Conservation (phyloP, 768 basidiomycete genomes). For the Leccinum variicolor region DNA sequence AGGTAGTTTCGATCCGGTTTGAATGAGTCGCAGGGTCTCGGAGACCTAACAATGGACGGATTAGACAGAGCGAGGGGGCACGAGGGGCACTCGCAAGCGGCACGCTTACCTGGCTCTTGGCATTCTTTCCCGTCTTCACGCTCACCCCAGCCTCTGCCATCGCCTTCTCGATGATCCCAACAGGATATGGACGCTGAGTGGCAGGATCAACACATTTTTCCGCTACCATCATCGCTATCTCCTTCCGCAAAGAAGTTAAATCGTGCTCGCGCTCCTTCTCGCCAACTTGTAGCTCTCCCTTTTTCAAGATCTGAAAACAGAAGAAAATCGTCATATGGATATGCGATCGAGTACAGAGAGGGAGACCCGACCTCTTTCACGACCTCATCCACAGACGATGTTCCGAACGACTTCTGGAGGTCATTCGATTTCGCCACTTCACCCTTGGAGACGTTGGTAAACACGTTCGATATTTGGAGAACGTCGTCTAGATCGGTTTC, state of each 20-base stretch:
- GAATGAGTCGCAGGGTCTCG: constrained; percentile 82
- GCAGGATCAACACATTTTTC: constrained; percentile 95
- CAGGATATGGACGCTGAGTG: constrained; percentile 86
- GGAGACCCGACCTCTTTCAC: constrained; percentile 69
- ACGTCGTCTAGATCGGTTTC: constrained; percentile 95
- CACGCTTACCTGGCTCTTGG: constrained; percentile 81
- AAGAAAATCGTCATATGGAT: background rate
- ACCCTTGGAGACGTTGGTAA: constrained; percentile 95
- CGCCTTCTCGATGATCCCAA: constrained; percentile 96
- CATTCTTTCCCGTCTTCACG: constrained; percentile 82
- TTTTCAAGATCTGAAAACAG: constrained; percentile 75
- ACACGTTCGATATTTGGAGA: constrained; percentile 94
- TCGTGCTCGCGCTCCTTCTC: constrained; percentile 97
- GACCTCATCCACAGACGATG: constrained; percentile 62
- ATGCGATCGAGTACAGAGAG: background rate
- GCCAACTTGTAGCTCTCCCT: constrained; percentile 95
- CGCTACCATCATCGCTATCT: constrained; percentile 92
- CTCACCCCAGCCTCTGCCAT: constrained; percentile 95
- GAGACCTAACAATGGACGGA: constrained; percentile 56
- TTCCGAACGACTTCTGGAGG: constrained; percentile 89
- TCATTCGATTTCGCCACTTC: constrained; percentile 88
- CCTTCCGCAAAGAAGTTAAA: constrained; percentile 72
- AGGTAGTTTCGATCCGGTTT: constrained; percentile 79
- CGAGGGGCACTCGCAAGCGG: background rate
- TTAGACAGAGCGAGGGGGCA: background rate